phyloP scores from a whole-genome alignment of 1,139 yeast species.

The Taphrina wiesneri region DNA sequence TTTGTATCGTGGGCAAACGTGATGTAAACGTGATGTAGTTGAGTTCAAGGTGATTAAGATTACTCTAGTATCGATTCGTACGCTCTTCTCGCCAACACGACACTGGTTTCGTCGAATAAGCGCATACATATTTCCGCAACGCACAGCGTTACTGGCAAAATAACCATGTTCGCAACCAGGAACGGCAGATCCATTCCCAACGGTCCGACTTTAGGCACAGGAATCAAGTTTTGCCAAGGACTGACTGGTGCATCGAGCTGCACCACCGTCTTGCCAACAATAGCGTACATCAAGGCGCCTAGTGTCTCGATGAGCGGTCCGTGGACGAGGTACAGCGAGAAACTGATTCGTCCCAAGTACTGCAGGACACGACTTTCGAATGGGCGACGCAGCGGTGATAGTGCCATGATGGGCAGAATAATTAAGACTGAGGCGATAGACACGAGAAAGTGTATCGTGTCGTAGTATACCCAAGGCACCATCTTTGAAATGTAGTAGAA shows the following conservation, averaged over 20 bases:
- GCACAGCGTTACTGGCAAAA: conserved; percentile 26
- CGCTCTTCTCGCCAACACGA: neutral
- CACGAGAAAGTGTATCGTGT: conserved; percentile 15
- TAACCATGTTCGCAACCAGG: conserved; percentile 21
- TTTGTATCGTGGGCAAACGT: no score
- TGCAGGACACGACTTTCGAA: conserved; percentile 13
- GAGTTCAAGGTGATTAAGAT: neutral
- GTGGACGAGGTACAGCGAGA: conserved; percentile 27
- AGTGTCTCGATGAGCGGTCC: conserved; percentile 23
- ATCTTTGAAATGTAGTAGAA: conserved; percentile 5
- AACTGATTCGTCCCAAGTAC: conserved; percentile 27
- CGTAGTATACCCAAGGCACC: conserved; percentile 28
- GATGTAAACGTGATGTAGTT: no score
- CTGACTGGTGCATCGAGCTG: neutral
- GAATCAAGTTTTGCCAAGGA: neutral
- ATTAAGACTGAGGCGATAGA: conserved; percentile 20
- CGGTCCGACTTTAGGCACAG: conserved; percentile 19
- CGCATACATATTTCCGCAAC: conserved; percentile 18
- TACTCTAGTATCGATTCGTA: neutral
- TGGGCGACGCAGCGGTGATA: conserved; percentile 1
- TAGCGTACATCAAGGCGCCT: conserved; percentile 1
- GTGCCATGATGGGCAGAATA: conserved; percentile 16
- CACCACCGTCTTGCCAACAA: conserved; percentile 12
- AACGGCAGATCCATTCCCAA: conserved; percentile 21
- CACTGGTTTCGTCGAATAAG: conserved; percentile 11